Base-by-base conservation (phyloP, 495 filamentous ascomycete species). In the Penicillium steckii region DNA sequence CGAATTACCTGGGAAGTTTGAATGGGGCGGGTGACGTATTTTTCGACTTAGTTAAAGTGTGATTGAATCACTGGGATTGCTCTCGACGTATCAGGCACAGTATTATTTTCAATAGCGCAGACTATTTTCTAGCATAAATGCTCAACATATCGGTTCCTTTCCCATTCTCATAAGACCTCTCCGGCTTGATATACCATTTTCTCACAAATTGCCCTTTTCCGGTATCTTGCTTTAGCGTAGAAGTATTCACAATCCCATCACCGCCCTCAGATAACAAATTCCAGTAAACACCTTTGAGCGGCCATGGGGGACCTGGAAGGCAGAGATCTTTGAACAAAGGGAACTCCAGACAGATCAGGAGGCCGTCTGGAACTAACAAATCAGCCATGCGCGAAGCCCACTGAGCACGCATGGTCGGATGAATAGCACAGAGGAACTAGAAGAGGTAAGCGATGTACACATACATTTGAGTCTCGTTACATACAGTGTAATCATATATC, bases 401-500 rank as follows among this genome's bases (percentile, higher is more conserved):
- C 17, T 64, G 41, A 15, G 38, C 25, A 7, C 73, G 67, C 50
- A 59, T 53, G 12, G 21, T 50, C 0, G 73, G 73, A 41, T 73
- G 67, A n/a, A 76, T 51, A 25, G 73, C 72, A 27, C 71, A 71
- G 13, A 76, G 56, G 27, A 76, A 76, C 72, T 75, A 21, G n/a
- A n/a, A n/a, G n/a, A n/a, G n/a, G n/a, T n/a, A n/a, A n/a, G n/a
- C n/a, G n/a, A n/a, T n/a, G n/a, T n/a, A n/a, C n/a, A n/a, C n/a
- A n/a, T n/a, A n/a, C n/a, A n/a, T n/a, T n/a, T n/a, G n/a, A n/a
- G n/a, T n/a, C n/a, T n/a, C n/a, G n/a, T n/a, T n/a, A 59, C 81
- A 61, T 67, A 88, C 86, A 8, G 85, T 89, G 64, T 89, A 89
- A 62, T 90, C 88, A 67, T 87, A 90, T 13, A 88, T 80, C 9